Evolutionary conservation across 345 rosid genomes (phyloP), one percentile per base, ranked within the genome.

Genomic region (Triadica sebifera): DNA sequence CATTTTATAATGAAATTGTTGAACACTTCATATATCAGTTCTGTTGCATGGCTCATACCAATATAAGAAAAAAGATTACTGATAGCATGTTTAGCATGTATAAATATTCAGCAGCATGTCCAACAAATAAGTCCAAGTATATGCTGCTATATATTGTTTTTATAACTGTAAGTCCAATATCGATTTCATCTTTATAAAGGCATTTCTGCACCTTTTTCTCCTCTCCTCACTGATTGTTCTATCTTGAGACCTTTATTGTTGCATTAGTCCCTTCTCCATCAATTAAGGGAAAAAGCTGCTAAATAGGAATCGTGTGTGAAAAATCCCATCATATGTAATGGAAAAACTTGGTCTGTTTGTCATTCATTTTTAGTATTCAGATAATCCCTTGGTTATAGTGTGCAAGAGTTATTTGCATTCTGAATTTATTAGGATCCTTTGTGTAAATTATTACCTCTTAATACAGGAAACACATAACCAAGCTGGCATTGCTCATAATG

Each of bases 401-500:
- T 57, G 76, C 12, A 15, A 64, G 38, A 16, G 34, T 34, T 47
- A 24, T 37, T 39, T 55, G 6, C 57, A 20, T 67, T 37, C 0
- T 47, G 47, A 45, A 11, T 49, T 58, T 61, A 65, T 64, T 47
- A 16, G 63, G 45, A 12, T 15, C 29, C 39, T 53, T 47, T 53
- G 22, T 17, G 50, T 58, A 34, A 58, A 34, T 24, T 25, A 19
- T 60, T 68, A 20, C 17, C 17, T 69, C 50, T 24, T 24, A 19
- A 8, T 9, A 25, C 72, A 92, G 97, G 97, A 92, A 73, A 47
- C 84, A 37, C 93, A 92, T 79, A 92, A 90, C 74, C 97, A 92
- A 87, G 94, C 88, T 81, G 94, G 97, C 68, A 92, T 92, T 69
- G 93, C 84, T 22, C 87, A 88, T 73, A 75, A 67, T 74, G 94